phyloP scores from a whole-genome alignment of 805 yeast genomes.

The Wickerhamiella hasegawae region DNA sequence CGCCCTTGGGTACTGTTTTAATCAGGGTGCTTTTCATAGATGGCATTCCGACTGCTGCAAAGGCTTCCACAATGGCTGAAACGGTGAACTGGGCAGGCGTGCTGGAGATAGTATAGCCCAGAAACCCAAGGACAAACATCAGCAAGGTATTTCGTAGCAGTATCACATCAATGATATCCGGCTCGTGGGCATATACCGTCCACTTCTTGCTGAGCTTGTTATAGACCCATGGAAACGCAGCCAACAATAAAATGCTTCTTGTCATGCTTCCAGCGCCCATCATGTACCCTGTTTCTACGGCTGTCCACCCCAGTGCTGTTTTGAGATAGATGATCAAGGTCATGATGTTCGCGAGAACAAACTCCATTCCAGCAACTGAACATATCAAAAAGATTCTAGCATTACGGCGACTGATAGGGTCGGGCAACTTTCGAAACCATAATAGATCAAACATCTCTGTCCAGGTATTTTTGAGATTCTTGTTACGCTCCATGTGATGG shows the following conservation, averaged over 20 bases:
- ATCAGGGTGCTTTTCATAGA: slow-evolving; percentile 17
- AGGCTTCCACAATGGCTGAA: slow-evolving; percentile 17
- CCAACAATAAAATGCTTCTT: slow-evolving; percentile 16
- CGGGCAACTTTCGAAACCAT: slow-evolving; percentile 8
- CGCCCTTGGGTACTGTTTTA: slow-evolving; percentile 17
- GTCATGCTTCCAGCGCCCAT: slow-evolving; percentile 15
- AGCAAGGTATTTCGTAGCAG: no score
- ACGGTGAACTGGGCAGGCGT: slow-evolving; percentile 12
- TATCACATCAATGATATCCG: slow-evolving; percentile 15
- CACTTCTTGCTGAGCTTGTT: slow-evolving; percentile 7
- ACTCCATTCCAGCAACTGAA: slow-evolving; percentile 11
- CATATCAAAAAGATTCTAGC: slow-evolving; percentile 12
- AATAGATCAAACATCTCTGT: slow-evolving; percentile 7
- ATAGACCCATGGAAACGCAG: slow-evolving; percentile 16
- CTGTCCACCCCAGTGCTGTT: slow-evolving; percentile 19
- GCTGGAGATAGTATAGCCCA: no score
- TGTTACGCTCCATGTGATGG: not conserved
- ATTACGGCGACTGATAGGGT: slow-evolving; percentile 9
- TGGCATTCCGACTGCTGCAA: slow-evolving; percentile 18
- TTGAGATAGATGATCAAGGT: slow-evolving; percentile 17
- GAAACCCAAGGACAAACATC: slow-evolving; percentile 14
- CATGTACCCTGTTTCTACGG: slow-evolving; percentile 19
- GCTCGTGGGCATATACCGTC: slow-evolving; percentile 10
- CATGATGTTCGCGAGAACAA: slow-evolving; percentile 8
- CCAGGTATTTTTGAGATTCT: no score